Evolutionary conservation across 73 alveolate species (phyloP).

Genomic region (Paramecium caudatum): DNA sequence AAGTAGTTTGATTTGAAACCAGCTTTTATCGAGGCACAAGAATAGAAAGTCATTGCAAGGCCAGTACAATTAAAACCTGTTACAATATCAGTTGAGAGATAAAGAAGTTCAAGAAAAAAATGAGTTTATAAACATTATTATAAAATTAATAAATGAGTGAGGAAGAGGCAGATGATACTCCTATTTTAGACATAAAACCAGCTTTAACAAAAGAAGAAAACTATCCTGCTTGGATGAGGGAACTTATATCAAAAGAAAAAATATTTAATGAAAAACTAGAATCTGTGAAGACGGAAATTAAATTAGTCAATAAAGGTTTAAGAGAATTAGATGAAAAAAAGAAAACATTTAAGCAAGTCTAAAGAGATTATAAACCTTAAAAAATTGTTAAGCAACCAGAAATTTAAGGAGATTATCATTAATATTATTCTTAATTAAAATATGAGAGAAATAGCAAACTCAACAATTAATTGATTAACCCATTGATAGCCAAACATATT

Average conservation of each 20-base stretch:
- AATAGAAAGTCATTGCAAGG: constrained; percentile 3
- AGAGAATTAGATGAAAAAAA: constrained; percentile 51
- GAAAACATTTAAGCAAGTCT: neutral
- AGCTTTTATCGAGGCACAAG: constrained; percentile 1
- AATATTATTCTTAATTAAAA: constrained; percentile 28
- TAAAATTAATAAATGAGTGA: constrained; percentile 17
- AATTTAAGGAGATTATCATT: constrained; percentile 26
- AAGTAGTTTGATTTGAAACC: too few relatives aligned
- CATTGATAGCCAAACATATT: neutral
- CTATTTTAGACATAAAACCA: constrained; percentile 33
- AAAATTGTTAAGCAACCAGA: neutral
- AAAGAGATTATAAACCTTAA: neutral
- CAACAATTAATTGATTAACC: neutral
- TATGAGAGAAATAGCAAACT: constrained; percentile 9
- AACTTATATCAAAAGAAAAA: constrained; percentile 15
- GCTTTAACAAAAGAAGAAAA: constrained; percentile 48
- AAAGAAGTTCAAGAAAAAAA: constrained; percentile 45
- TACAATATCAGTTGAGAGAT: neutral
- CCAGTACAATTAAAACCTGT: constrained; percentile 56
- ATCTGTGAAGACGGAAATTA: neutral
- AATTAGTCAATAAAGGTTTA: constrained; percentile 51
- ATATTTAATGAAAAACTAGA: neutral
- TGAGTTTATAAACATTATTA: constrained; percentile 7
- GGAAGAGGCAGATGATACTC: constrained; percentile 62
- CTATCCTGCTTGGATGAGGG: constrained; percentile 69